A percentile compares a stretch with the other conserved stretches of the same genome.
Evolutionary conservation across 1,139 yeast species (phyloP).

Genomic region (Candida sp.): DNA sequence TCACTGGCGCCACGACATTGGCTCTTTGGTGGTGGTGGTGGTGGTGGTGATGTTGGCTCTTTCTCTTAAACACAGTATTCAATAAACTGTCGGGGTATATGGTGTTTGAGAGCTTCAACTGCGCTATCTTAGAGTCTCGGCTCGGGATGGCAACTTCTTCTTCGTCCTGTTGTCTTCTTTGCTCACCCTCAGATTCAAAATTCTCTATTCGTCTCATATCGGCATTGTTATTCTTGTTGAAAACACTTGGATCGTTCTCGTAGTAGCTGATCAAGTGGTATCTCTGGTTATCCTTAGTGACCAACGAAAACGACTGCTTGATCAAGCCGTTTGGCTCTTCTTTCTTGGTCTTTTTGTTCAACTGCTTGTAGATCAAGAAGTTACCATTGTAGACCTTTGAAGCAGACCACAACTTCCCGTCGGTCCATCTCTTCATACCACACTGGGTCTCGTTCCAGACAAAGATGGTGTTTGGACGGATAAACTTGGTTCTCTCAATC

Average conservation of each 20-base stretch:
- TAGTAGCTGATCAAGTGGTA: constrained; percentile 61
- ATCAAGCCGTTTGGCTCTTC: constrained; percentile 42
- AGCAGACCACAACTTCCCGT: constrained; percentile 74
- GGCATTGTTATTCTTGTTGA: constrained; percentile 1
- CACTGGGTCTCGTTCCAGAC: constrained; percentile 76
- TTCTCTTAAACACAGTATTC: constrained; percentile 2
- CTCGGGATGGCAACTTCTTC: constrained; percentile 16
- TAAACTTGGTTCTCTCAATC: constrained; percentile 51
- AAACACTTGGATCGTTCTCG: constrained; percentile 19
- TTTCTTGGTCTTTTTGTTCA: constrained; percentile 36
- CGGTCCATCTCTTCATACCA: constrained; percentile 81
- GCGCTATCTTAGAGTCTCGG: constrained; percentile 21
- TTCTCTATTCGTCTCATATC: background rate
- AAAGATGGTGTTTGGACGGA: constrained; percentile 64
- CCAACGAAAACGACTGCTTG: constrained; percentile 61
- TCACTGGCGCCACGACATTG: no score
- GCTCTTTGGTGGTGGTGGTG: background rate
- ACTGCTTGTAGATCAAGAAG: constrained; percentile 66
- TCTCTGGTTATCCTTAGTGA: constrained; percentile 52
- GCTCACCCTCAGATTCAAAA: constrained; percentile 7
- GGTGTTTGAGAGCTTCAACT: constrained; percentile 20
- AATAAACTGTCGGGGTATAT: constrained; percentile 26
- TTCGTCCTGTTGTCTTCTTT: constrained; percentile 9
- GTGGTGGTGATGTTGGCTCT: constrained; percentile 6
- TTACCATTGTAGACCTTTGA: constrained; percentile 65